phyloP scores from a whole-genome alignment of 768 basidiomycete genomes.

The Rossbeevera mucosa region DNA sequence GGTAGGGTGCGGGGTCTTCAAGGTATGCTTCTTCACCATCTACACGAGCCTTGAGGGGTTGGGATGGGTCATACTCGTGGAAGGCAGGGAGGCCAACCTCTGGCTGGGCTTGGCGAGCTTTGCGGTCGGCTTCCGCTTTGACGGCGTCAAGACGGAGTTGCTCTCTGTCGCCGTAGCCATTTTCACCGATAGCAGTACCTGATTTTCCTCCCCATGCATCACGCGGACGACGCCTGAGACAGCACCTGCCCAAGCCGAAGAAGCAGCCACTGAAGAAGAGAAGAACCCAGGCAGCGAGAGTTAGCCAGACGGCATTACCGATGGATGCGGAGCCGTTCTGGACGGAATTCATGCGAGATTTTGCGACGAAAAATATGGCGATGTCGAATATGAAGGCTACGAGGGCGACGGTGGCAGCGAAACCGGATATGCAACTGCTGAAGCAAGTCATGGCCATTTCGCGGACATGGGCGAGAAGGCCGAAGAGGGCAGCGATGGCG shows the following conservation, averaged over 20 bases:
- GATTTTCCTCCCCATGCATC: constrained; percentile 38
- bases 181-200: constrained; percentile 23
- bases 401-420: constrained; percentile 74
- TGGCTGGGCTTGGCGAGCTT: constrained; percentile 53
- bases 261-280: constrained; percentile 90
- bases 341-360: constrained; percentile 72
- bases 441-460: constrained; percentile 83
- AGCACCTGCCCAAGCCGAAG: constrained; percentile 81
- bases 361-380: constrained; percentile 85
- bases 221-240: constrained; percentile 54
- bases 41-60: constrained; percentile 59
- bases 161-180: constrained; percentile 43
- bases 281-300: constrained; percentile 78
- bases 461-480: constrained; percentile 82
- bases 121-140: constrained; percentile 82
- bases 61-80: constrained; percentile 54
- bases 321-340: constrained; percentile 71
- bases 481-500: constrained; percentile 69
- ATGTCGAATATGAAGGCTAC: constrained; percentile 92
- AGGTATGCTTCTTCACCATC: constrained; percentile 54
- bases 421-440: constrained; percentile 75
- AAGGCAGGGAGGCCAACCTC: constrained; percentile 76
- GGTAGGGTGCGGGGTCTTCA: constrained; percentile 43
- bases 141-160: constrained; percentile 78
- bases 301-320: constrained; percentile 90